Percentiles rank a stretch among this genome's conserved stretches.
These are phyloP conservation scores for Entophlyctis luteolus DNA, from an alignment of 192 early-diverging fungal species.

Conservation along the genomic window DNA sequence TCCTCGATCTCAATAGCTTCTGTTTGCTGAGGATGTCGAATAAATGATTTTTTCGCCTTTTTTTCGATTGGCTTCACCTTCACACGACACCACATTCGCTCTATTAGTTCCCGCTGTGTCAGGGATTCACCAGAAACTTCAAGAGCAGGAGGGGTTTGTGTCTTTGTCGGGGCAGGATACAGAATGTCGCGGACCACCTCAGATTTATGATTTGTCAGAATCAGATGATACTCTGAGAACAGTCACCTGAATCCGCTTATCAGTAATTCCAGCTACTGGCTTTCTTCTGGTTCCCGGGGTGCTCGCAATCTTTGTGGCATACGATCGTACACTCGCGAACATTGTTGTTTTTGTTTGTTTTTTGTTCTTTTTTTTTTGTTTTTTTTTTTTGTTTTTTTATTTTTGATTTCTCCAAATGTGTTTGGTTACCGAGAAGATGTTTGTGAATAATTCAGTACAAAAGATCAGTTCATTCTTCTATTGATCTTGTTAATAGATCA, in stretches of 20 bases:
- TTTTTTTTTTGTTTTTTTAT: not conserved
- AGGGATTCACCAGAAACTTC: not conserved
- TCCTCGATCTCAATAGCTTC: conserved; percentile 35
- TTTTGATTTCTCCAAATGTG: not conserved
- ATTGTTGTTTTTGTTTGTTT: not conserved
- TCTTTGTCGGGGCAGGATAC: not conserved
- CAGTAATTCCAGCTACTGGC: conserved; percentile 7
- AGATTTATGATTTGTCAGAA: not conserved
- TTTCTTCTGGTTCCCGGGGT: not conserved
- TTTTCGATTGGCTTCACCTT: not conserved
- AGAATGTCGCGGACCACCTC: conserved; percentile 17
- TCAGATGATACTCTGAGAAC: not conserved
- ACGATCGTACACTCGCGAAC: not conserved
- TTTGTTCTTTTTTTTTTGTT: not conserved
- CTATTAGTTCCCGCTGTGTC: conserved; percentile 13
- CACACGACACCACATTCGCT: conserved; percentile 21
- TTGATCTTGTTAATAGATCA: no score
- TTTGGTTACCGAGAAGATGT: no score
- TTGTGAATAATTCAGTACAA: no score
- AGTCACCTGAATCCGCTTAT: conserved; percentile 8
- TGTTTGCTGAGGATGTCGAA: no score
- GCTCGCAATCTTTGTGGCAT: conserved; percentile 1
- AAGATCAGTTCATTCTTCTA: no score
- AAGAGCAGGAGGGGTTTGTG: not conserved
- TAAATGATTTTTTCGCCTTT: no score